Base-by-base conservation (phyloP, 495 filamentous ascomycete species). In the Articulospora tetracladia region DNA sequence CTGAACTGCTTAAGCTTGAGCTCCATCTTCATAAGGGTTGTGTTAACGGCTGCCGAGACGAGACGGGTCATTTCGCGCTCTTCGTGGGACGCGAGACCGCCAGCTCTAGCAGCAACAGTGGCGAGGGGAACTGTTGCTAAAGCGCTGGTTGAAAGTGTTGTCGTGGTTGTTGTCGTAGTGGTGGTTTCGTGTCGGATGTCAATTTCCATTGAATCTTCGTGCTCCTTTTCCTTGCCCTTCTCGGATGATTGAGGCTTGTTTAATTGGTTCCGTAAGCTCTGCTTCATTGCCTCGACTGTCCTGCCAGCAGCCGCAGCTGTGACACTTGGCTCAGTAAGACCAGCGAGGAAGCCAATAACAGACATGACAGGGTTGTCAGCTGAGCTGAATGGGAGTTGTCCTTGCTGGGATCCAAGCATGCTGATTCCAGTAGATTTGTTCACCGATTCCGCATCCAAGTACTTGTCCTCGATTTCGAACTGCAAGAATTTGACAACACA, bases 401-500 rank as follows among this genome's bases (percentile, higher is more conserved):
- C 91, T 58, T 80, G 76, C 57, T 85, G 82, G 51, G 77, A 77
- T 53, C 79, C 82, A 23, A 91, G 73, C 68, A 84, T 80, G 46
- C 83, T 76, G 25, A 91, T 78, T 30, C 83, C 76, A 6, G 81
- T 78, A 1, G 81, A 81, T 15, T 79, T 78, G 17, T 82, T 77
- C 23, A 82, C 67, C 49, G 85, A 83, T 65, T 92, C 83, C 15
- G 90, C 84, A 52, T 94, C 90, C 11, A 93, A 75, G 61, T 93
- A 96, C 63, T 92, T 91, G 72, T 93, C 91, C 69, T 93, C 91
- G 59, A 96, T 94, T 54, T 93, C 91, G 25, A 93, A 75, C 68
- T 95, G 90, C 62, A 98, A 75, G 78, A 98, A 98, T 69, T 96
- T 93, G 66, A 97, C 77, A 25, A 97, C 92, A 72, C 94, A 98